These are phyloP conservation scores for Oryza coarctata DNA, from an alignment of 176 grass and related monocot species.

Conservation along the genomic window DNA sequence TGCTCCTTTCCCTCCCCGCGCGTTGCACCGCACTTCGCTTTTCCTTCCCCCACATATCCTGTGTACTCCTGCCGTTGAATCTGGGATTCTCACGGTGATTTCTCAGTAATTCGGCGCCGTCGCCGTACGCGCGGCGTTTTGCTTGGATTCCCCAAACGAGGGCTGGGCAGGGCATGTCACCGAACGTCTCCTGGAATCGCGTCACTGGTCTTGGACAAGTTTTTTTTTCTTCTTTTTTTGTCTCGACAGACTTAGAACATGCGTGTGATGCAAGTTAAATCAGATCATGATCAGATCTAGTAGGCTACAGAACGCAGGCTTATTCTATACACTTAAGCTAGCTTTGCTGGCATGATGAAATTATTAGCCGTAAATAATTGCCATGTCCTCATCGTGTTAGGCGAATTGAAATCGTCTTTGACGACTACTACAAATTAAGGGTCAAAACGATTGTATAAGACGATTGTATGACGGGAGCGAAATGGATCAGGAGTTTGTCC, in stretches of 20 bases:
- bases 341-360: neutral
- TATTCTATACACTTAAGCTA: neutral
- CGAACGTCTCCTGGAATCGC: neutral
- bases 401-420: constrained; percentile 2
- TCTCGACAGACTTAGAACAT: neutral
- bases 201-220: neutral
- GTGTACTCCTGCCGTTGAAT: neutral
- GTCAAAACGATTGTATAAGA: neutral
- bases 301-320: neutral
- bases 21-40: neutral
- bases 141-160: neutral
- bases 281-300: neutral
- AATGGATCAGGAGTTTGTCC: neutral
- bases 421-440: neutral
- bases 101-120: neutral
- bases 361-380: constrained; percentile 33
- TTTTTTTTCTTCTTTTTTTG: too few species aligned
- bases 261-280: constrained; percentile 34
- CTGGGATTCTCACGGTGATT: neutral
- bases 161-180: neutral
- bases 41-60: too few species aligned
- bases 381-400: constrained; percentile 29
- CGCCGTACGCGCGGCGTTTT: too few species aligned
- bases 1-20: constrained; percentile 19
- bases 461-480: neutral